Evolutionary conservation across 169 alveolate genomes (phyloP), one percentile per base, ranked within the genome.

Genomic region (Toxoplasma gondii): DNA sequence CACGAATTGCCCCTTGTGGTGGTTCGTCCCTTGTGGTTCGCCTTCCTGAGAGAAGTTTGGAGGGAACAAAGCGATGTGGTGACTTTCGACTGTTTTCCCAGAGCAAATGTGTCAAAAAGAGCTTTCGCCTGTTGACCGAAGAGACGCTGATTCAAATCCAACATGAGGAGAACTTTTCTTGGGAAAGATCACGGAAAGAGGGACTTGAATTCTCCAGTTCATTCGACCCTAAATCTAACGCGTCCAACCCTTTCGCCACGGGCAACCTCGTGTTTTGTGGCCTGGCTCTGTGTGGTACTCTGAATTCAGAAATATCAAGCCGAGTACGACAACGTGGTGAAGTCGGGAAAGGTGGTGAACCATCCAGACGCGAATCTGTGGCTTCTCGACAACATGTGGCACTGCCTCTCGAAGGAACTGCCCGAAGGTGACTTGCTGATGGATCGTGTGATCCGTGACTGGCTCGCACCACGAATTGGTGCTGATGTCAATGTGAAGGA

Each of bases 361-460:
- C 90, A 82, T 31, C 90, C 90, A 1, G 90, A 82, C 64, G 90
- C 90, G 90, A 82, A 38, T 27, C 4, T 82, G 69, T 82, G 90
- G 90, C 34, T 82, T 22, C 64, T 82, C 38, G 90, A 82, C 67
- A 43, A 82, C 41, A 41, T 82, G 90, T 82, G 90, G 90, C 90
- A 82, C 67, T 82, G 90, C 90, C 67, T 82, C 67, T 41, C 90
- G 16, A 82, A 82, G 41, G 90, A 82, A 27, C 19, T 43, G 53
- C 90, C 90, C 1, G 90, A 82, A 29, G n/a, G 44, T 1, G 90
- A 82, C 41, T 9, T 43, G 43, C 41, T 82, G 67, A 41, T 82
- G 34, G 90, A 82, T 41, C 90, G 90, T 17, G 27, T 82, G 19
- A 82, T 82, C 90, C n/a, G 39, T 22, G 90, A 43, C n/a, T 82